Conservation (phyloP, 2,329 filamentous ascomycete species). For the Ramularia endophylla region DNA sequence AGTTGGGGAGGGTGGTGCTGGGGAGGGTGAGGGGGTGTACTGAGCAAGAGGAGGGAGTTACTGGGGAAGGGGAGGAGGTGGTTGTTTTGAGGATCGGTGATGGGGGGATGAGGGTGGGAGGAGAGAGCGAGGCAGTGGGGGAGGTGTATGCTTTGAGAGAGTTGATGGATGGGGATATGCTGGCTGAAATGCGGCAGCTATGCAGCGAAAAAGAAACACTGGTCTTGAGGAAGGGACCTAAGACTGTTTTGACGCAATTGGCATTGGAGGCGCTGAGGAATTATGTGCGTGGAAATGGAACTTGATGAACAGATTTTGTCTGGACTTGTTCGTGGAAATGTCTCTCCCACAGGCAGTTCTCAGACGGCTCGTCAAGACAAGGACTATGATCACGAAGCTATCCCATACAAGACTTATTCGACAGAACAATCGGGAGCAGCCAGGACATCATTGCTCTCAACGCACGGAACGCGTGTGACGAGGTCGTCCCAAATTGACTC, state of each 20-base stretch:
- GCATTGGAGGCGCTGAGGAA: neutral
- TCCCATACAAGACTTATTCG: too few species aligned
- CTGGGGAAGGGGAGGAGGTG: neutral
- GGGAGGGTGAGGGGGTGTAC: constrained; percentile 41
- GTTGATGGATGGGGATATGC: neutral
- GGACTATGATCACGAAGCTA: too few species aligned
- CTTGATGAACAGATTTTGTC: too few species aligned
- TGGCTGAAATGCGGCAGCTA: neutral
- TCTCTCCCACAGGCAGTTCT: too few species aligned
- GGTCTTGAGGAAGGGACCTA: neutral
- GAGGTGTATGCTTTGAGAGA: neutral
- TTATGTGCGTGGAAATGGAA: neutral
- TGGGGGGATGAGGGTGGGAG: neutral
- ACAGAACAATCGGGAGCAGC: too few species aligned
- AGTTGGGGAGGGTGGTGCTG: constrained; percentile 45
- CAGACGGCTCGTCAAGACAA: too few species aligned
- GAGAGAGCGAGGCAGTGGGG: neutral
- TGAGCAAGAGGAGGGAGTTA: neutral
- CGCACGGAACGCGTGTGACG: too few species aligned
- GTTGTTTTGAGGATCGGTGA: constrained; percentile 3
- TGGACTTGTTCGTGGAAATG: too few species aligned
- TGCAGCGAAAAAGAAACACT: neutral
- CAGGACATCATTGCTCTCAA: too few species aligned
- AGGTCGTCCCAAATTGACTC: too few species aligned
- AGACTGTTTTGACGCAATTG: neutral